Evolutionary conservation across 768 basidiomycete species (phyloP).

Genomic region (Pisolithus albus): DNA sequence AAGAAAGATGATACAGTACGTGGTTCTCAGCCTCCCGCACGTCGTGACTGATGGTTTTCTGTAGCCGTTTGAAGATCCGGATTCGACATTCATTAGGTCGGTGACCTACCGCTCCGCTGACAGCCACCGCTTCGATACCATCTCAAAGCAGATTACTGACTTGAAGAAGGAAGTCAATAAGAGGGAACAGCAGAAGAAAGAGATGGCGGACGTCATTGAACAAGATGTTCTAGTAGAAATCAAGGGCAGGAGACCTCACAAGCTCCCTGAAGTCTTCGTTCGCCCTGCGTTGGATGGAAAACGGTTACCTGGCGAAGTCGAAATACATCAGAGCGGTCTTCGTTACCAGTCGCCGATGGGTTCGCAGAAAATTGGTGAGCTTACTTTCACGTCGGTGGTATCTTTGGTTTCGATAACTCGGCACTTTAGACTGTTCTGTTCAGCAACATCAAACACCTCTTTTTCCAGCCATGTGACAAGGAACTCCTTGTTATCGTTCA

Average conservation of each 20-base stretch:
- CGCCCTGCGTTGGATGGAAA: constrained; percentile 94
- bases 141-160: constrained; percentile 89
- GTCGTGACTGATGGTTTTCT: neutral
- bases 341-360: constrained; percentile 84
- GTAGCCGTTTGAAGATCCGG: constrained; percentile 93
- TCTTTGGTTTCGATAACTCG: constrained; percentile 1
- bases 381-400: neutral
- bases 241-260: constrained; percentile 79
- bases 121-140: constrained; percentile 77
- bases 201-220: constrained; percentile 96
- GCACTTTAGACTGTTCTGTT: constrained; percentile 75
- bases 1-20: constrained; percentile 96
- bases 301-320: constrained; percentile 92
- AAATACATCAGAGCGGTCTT: constrained; percentile 96
- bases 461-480: constrained; percentile 98
- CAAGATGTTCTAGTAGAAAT: constrained; percentile 87
- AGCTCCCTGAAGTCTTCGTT: constrained; percentile 87
- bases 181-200: constrained; percentile 94
- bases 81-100: constrained; percentile 93
- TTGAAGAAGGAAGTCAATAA: constrained; percentile 97
- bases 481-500: constrained; percentile 94
- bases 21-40: neutral
- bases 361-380: constrained; percentile 84
- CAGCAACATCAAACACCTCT: constrained; percentile 95
- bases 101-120: constrained; percentile 91